Evolutionary conservation across 2,329 filamentous ascomycete species (phyloP), one percentile per base, ranked within the genome.

Genomic region (Aspergillus pseudotamarii): DNA sequence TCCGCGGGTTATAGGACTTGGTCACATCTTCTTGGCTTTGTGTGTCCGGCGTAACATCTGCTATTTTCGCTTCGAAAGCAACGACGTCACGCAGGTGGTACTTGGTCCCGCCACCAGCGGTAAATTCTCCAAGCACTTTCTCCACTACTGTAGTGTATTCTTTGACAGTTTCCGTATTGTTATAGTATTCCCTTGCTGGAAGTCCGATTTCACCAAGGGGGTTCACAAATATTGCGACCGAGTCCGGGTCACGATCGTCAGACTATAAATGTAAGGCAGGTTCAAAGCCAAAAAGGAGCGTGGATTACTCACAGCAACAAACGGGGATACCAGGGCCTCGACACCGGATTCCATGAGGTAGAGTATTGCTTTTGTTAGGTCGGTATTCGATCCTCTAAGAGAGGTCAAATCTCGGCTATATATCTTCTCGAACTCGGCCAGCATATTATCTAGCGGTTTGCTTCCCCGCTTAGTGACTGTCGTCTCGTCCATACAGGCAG

Each of bases 1-100:
- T 82, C 73, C 85, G 84, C 1, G 88, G 88, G 69, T 90, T 91
- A 75, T 91, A 91, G 67, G 85, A 87, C 79, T 89, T 86, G 14
- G 86, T 89, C 53, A 90, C 85, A 73, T 90, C 87, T 63, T 87
- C 80, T 21, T 82, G 81, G 60, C 87, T 84, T 72, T 87, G 84
- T 1, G 84, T 82, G 64, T 85, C 83, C 4, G 88, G 86, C 5
- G 86, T 86, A 41, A 84, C 82, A 57, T 82, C 79, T 4, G 88
- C 88, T 57, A 91, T 82, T 68, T 85, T 78, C 71, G 84, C 86
- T 72, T 90, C 88, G 23, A 91, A 81, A 2, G 84, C 77, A n/a
- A 88, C 80, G 46, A 88, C 75, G 57, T 81, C 76, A 64, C 81
- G 70, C 10, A 74, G 67, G 48, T 16, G 50, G 5, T 76, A 63